Evolutionary conservation across 2,329 filamentous ascomycete species (phyloP), one percentile per base, ranked within the genome.

Genomic region (Fusarium zealandicum): DNA sequence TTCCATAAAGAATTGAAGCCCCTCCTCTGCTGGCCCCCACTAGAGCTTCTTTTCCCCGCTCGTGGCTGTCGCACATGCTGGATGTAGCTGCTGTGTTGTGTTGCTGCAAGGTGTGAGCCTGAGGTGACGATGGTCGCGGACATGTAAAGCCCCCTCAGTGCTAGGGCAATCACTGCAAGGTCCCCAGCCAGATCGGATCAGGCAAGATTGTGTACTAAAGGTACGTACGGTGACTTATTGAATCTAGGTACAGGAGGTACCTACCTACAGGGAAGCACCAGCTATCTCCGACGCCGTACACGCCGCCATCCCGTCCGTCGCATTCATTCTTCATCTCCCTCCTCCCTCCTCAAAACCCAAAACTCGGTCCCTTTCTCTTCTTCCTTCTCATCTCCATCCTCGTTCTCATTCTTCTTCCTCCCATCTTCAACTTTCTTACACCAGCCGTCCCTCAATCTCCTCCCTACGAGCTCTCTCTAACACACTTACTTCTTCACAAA

Each of bases 1-100:
- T 18, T 17, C 14, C 14, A 17, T 16, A 12, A 38, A 27, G 38
- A n/a, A n/a, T n/a, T n/a, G 27, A 28, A 61, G 51, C 56, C 56
- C 57, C 48, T 60, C 47, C 17, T 47, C 38, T 22, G n/a, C 20
- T 22, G 32, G 33, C 44, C 38, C 59, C 56, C 59, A 63, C 59
- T 42, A 61, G 59, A 63, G 59, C 59, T 61, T 30, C 14, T 41
- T 57, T 50, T 51, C 59, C 54, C 58, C 59, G 58, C 59, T 46
- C 59, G 51, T 58, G 28, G n/a, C 44, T 45, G 44, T 61, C 42
- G 44, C 57, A 61, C 53, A 61, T 59, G 58, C 45, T 57, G 43
- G 6, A 10, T 27, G 25, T 27, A 10, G 6, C 25, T 10, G 25
- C 39, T 16, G 32, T 35, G n/a, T 16, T 25, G n/a, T n/a, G 28